Evolutionary conservation across 1,284 basidiomycete species (phyloP).

Genomic region (Afroboletus lepidellus): DNA sequence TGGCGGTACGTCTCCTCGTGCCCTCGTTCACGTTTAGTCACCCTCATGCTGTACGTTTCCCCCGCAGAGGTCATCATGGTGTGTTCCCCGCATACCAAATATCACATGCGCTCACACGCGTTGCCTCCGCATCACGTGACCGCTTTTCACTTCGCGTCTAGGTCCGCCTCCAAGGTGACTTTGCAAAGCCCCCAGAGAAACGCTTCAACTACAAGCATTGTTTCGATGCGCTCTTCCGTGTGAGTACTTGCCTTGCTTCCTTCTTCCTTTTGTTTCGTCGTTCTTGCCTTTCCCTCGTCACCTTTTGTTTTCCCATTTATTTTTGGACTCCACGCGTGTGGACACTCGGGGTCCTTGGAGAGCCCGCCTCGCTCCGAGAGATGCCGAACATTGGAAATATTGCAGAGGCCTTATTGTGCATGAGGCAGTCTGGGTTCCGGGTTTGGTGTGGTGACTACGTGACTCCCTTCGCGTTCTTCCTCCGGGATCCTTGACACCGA

Average conservation of each 20-base stretch:
- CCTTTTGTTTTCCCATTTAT: background rate
- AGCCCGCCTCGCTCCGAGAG: slow-evolving; percentile 10
- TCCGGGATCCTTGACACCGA: background rate
- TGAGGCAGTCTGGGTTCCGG: background rate
- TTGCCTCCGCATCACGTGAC: slow-evolving; percentile 20
- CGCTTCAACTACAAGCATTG: slow-evolving; percentile 86
- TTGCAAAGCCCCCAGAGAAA: slow-evolving; percentile 81
- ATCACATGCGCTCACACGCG: slow-evolving; percentile 23
- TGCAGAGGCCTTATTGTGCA: too few species aligned
- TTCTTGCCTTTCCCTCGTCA: background rate
- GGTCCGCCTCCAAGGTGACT: slow-evolving; percentile 80
- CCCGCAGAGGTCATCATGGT: slow-evolving; percentile 78
- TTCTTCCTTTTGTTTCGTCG: background rate
- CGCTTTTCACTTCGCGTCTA: slow-evolving; percentile 26
- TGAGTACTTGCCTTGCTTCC: slow-evolving; percentile 36
- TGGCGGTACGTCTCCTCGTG: slow-evolving; percentile 51
- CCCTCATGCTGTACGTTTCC: background rate
- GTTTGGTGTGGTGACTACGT: background rate
- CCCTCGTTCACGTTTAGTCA: background rate
- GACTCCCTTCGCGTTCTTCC: background rate
- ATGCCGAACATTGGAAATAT: background rate
- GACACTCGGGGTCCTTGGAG: background rate
- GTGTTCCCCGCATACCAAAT: background rate
- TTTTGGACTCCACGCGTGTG: background rate
- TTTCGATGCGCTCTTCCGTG: slow-evolving; percentile 79